Percentiles rank a stretch among this genome's conserved stretches.
Evolutionary conservation across 1,284 basidiomycete genomes (phyloP).

Genomic region (Bjerkandera adusta): DNA sequence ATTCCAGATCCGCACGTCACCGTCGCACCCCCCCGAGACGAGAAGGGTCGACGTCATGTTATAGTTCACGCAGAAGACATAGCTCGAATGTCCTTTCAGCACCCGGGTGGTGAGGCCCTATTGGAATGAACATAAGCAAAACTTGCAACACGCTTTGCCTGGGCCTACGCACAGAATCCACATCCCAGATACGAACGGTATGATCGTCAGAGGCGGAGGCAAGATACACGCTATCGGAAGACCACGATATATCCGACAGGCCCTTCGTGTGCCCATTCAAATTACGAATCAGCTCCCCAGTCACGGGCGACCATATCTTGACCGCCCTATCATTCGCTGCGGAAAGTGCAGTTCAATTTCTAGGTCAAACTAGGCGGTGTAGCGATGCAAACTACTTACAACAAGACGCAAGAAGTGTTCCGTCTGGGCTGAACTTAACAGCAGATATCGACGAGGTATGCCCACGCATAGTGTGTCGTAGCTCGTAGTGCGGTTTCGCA

Average conservation of each 20-base stretch:
- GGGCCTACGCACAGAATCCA: slow-evolving; percentile 60
- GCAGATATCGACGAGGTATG: slow-evolving; percentile 79
- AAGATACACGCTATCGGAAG: slow-evolving; percentile 76
- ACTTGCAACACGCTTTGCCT: neutral
- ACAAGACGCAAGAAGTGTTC: slow-evolving; percentile 75
- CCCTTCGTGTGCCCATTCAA: slow-evolving; percentile 77
- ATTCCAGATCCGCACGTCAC: slow-evolving; percentile 93
- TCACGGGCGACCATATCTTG: slow-evolving; percentile 79
- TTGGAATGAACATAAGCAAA: slow-evolving; percentile 10
- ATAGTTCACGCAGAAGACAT: slow-evolving; percentile 91
- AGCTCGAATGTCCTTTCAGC: slow-evolving; percentile 82
- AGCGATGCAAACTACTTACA: slow-evolving; percentile 42
- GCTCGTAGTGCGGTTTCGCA: slow-evolving; percentile 68
- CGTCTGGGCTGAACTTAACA: slow-evolving; percentile 84
- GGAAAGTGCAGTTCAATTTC: slow-evolving; percentile 3
- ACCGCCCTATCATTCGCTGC: slow-evolving; percentile 73
- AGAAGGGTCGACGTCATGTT: slow-evolving; percentile 85
- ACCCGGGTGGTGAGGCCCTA: slow-evolving; percentile 68
- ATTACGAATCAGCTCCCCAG: slow-evolving; percentile 74
- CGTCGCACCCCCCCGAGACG: slow-evolving; percentile 91
- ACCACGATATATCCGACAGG: slow-evolving; percentile 87
- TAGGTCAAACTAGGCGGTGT: neutral
- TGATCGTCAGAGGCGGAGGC: slow-evolving; percentile 91
- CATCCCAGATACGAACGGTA: slow-evolving; percentile 83
- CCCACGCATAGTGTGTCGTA: slow-evolving; percentile 62